Evolutionary conservation across 768 basidiomycete species (phyloP).

Genomic region (Roridomyces roridus): DNA sequence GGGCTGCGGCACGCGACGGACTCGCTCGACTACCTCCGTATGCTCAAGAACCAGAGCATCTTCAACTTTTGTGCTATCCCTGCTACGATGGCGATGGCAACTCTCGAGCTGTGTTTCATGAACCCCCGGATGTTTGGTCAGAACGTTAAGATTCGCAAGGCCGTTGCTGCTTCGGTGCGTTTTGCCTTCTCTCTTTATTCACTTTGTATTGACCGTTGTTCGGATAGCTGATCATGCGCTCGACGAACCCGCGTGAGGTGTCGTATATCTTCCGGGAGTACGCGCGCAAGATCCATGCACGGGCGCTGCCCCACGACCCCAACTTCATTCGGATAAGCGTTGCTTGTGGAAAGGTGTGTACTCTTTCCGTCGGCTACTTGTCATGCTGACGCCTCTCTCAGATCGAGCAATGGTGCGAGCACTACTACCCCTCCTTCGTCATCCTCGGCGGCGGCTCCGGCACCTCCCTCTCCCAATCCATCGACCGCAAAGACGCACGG

Average conservation of each 20-base stretch:
- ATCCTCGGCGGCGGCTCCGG: conserved; percentile 34
- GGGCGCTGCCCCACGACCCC: conserved; percentile 82
- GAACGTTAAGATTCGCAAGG: conserved; percentile 96
- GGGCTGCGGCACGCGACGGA: conserved; percentile 85
- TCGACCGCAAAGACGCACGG: conserved; percentile 63
- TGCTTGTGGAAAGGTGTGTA: conserved; percentile 79
- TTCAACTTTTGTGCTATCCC: conserved; percentile 98
- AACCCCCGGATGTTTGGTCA: conserved; percentile 83
- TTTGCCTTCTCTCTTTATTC: not conserved
- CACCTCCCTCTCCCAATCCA: conserved; percentile 29
- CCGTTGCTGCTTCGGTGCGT: conserved; percentile 81
- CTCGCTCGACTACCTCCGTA: conserved; percentile 85
- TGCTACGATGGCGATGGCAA: conserved; percentile 94
- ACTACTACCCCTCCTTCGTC: conserved; percentile 93
- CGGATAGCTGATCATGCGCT: conserved; percentile 86
- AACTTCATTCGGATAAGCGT: conserved; percentile 84
- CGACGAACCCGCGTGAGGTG: conserved; percentile 92
- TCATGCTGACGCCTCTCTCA: conserved; percentile 29
- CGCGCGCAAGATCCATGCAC: conserved; percentile 82
- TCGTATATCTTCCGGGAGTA: conserved; percentile 87
- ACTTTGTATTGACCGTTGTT: not conserved
- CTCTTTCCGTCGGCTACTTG: not conserved
- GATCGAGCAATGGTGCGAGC: conserved; percentile 96
- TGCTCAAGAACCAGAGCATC: conserved; percentile 89
- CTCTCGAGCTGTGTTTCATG: conserved; percentile 91